Evolutionary conservation across 176 grass and related monocot genomes (phyloP).

Genomic region (Microstegium vimineum): DNA sequence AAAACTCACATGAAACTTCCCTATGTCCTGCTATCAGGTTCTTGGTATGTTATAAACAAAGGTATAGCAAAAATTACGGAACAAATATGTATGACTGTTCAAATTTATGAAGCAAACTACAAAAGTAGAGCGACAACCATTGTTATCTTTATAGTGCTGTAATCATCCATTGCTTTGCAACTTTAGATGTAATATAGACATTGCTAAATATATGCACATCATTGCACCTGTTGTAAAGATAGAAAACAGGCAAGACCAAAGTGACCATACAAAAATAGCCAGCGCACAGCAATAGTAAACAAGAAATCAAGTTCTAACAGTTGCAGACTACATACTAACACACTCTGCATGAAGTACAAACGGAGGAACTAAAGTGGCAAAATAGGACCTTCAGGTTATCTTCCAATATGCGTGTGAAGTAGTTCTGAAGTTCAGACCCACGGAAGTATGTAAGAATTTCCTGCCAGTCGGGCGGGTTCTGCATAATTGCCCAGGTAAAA

Average conservation of each 20-base stretch:
- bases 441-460: conserved; percentile 92
- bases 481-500: conserved; percentile 9
- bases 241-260: not conserved
- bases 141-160: not conserved
- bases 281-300: not conserved
- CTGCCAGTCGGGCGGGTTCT: conserved; percentile 93
- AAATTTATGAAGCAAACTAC: not conserved
- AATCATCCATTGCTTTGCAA: not conserved
- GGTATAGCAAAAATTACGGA: not conserved
- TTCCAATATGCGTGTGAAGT: conserved; percentile 87
- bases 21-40: not conserved
- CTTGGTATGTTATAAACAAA: not conserved
- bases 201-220: not conserved
- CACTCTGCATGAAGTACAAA: not conserved
- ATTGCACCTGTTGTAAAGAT: not conserved
- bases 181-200: not conserved
- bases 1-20: not conserved
- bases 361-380: not conserved
- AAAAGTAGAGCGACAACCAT: not conserved
- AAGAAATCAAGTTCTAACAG: not conserved
- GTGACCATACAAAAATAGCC: not conserved
- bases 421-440: conserved; percentile 90
- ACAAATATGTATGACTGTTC: not conserved
- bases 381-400: conserved; percentile 72
- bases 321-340: conserved; percentile 1